Percentiles rank a stretch among this genome's conserved stretches.
phyloP scores from a whole-genome alignment of 176 grass and related monocot species.

The Carex parvula region DNA sequence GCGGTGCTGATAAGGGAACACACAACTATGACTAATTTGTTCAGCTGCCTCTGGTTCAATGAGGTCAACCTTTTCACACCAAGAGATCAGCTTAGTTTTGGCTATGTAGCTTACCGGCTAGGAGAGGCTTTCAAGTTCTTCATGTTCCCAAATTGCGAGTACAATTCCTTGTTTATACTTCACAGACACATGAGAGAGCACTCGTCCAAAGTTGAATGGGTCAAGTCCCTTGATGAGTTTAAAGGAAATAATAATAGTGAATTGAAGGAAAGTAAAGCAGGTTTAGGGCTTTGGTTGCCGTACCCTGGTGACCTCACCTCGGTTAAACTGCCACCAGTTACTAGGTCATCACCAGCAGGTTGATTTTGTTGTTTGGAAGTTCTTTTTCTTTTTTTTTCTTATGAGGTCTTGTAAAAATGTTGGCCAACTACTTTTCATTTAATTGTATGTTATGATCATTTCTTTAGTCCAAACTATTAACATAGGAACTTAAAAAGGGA shows the following conservation, averaged over 20 bases:
- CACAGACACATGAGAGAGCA: conserved; percentile 88
- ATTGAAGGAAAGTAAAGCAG: conserved; percentile 78
- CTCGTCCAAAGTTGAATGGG: conserved; percentile 89
- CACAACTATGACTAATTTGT: conserved; percentile 64
- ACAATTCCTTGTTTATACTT: conserved; percentile 89
- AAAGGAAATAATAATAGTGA: conserved; percentile 52
- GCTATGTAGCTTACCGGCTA: conserved; percentile 61
- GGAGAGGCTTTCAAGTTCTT: conserved; percentile 60
- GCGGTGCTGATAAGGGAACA: conserved; percentile 91
- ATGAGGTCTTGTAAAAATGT: not conserved
- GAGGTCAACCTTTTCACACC: conserved; percentile 97
- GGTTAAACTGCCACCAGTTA: conserved; percentile 56
- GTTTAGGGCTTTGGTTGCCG: conserved; percentile 70
- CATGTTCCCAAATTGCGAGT: conserved; percentile 99
- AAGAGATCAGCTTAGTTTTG: conserved; percentile 95
- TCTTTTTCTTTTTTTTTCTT: not conserved
- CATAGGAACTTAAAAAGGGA: not conserved
- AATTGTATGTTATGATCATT: not conserved
- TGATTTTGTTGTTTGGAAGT: conserved; percentile 28
- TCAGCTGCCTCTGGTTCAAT: conserved; percentile 97
- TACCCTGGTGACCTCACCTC: conserved; percentile 62
- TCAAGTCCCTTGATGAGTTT: conserved; percentile 75
- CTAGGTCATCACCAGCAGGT: conserved; percentile 66
- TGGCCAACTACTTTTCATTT: not conserved
- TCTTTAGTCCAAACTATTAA: not conserved